Base-by-base conservation (phyloP, 495 filamentous ascomycete genomes). In the Penicillium angulare region DNA sequence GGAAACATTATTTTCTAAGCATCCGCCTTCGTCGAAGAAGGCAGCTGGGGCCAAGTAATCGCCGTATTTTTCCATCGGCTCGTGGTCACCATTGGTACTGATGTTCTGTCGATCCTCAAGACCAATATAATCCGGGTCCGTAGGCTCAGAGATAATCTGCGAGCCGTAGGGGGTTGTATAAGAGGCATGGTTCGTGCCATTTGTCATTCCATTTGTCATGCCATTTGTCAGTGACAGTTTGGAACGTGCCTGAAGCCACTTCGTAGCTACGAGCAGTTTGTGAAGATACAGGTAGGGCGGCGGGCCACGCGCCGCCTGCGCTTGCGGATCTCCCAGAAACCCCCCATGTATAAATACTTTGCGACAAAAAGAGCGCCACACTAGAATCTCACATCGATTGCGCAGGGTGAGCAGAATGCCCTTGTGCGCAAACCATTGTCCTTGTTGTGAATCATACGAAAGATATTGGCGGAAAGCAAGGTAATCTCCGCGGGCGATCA, bases 301-400 rank as follows among this genome's bases (percentile, higher is more conserved):
- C 5, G 73, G 72, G 3, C 70, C 67, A 21, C 71, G 68, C 44
- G 71, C 69, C 42, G 61, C 64, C 47, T 64, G 64, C 47, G 57
- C 60, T 40, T 61, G 63, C 5, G 53, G 53, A 17, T 84, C 75
- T 61, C 84, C 61, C 59, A 69, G 60, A 62, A 78, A 72, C 23
- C 82, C 81, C 36, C 69, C 71, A 15, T 87, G 72, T 8, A 90
- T 69, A 61, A 92, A 97, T 0, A 86, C 84, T 42, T 82, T 86
- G 7, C 93, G 81, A 10, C 86, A 81, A 16, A 98, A 78, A 2
- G 87, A 87, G 2, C 92, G 83, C 90, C 89, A 96, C 7, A 96
- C 79, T 0, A 95, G 76, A 3, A 88, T 78, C 42, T 95, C 87
- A 35, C 90, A 86, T 34, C 87, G 77, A 60, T 85, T 85, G 7